These are phyloP conservation scores for Thuidium tamariscinum DNA, from an alignment of 225 moss, liverwort and hornwort species.

Conservation along the genomic window DNA sequence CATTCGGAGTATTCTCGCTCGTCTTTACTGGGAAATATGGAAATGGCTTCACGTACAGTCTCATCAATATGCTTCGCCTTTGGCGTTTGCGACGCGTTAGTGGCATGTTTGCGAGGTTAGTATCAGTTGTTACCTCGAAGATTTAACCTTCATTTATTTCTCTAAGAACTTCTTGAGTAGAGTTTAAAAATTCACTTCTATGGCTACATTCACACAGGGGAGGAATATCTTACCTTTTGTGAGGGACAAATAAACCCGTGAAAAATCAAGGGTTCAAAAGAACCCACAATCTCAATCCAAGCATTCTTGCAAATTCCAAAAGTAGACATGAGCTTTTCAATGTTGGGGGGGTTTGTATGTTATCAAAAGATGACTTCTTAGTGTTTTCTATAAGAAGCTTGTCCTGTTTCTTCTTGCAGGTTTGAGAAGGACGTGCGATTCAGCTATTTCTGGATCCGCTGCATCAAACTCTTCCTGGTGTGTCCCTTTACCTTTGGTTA, in stretches of 20 bases:
- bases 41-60: conserved; percentile 49
- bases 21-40: conserved; percentile 69
- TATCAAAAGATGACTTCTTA: background rate
- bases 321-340: background rate
- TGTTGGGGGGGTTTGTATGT: background rate
- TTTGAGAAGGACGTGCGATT: conserved; percentile 84
- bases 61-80: conserved; percentile 75
- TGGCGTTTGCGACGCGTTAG: conserved; percentile 90
- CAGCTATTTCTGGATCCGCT: conserved; percentile 91
- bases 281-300: background rate
- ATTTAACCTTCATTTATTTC: background rate
- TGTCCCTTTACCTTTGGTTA: background rate
- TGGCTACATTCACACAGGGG: background rate
- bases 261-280: background rate
- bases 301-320: background rate
- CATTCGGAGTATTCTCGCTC: conserved; percentile 32
- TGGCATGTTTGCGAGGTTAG: conserved; percentile 80
- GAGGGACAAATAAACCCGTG: too few species aligned
- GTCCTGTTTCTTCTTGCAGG: conserved; percentile 12
- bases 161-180: background rate
- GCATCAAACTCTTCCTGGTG: conserved; percentile 47
- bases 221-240: background rate
- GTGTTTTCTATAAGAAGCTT: background rate
- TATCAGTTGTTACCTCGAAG: background rate
- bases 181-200: background rate